Base-by-base conservation (phyloP, 2,329 filamentous ascomycete species). In the Ophiostoma australiae region DNA sequence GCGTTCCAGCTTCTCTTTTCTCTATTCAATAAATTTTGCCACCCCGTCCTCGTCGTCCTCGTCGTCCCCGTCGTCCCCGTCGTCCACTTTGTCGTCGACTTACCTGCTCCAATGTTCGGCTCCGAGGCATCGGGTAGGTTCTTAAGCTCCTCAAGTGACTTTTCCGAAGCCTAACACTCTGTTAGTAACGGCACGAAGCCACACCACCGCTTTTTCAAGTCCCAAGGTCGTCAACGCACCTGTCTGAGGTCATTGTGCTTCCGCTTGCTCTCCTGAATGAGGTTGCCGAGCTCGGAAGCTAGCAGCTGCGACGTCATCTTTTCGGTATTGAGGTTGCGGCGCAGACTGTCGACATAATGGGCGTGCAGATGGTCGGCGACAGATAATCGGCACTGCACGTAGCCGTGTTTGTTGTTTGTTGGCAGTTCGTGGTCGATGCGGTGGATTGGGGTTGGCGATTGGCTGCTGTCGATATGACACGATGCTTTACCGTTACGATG, bases 201-300 rank as follows among this genome's bases (percentile, higher is more conserved):
- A 27, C 10, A 58, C 4, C 7, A 58, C 2, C 10, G 8, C n/a
- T 31, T 15, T 31, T 15, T 13, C 13, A 6, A 20, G 48, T 8
- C 3, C 15, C 41, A 39, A 39, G 27, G 3, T 17, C 8, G 0
- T 1, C 5, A 61, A 37, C 67, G 11, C 33, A 90, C 91, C 85
- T 91, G 91, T 83, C 91, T 89, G 70, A 99, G 85, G 77, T 98
- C 95, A 76, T 91, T 88, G 80, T 97, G 91, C 81, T 97, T 98
- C 77, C 94, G 88, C 82, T 97, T 98, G 79, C 94, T 95, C 83
- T 99, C 95, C 80, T 96, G 92, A 77, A 97, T 90, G 79, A 97
- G 88, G 82, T 92, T 96, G 77, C 90, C 88, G 79, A 97, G 87
- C 86, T 97, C 94, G 72, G 91, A 90, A 78, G 90, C 89, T 77